Evolutionary conservation across 116 monocot species (phyloP), one percentile per base, ranked within the genome.

Genomic region (Zostera marina): DNA sequence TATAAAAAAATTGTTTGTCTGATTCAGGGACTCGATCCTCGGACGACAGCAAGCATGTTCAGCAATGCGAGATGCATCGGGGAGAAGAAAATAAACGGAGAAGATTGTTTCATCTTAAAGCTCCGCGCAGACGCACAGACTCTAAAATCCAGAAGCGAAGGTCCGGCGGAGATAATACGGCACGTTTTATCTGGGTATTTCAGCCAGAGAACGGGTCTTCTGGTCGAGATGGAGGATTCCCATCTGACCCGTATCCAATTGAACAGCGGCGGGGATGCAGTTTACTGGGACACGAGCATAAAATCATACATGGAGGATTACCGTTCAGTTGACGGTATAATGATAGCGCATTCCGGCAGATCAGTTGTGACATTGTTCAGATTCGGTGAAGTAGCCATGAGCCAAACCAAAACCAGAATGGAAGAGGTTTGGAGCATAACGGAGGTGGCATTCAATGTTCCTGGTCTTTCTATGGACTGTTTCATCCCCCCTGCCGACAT

Each of bases 31-130:
- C 77, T 93, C 14, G 93, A 93, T 79, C 93, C 93, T 14, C 65
- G 84, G 73, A 81, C 81, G 20, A 93, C 93, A 0, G 79, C 81
- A 4, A 71, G 75, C 44, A 87, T 93, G 81, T 93, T 93, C 41
- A 77, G 88, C 17, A 69, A 84, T 55, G 79, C 93, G 0, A 68
- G 75, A 11, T 93, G 93, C 79, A 81, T 87, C 15, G 88, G 84
- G 0, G 93, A 93, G 77, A 93, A 79, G 68, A 84, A 81, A 62
- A 52, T 93, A 42, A 73, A 79, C 52, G 84, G 78, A 11, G 93
- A 93, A 60, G 93, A 93, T 44, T 93, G 93, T 71, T 93, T 93
- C 72, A 81, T 93, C 65, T 81, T 93, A 22, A 93, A 88, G 75
- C 88, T 88, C 43, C 65, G 67, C 16, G 81, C 81, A 8, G 84